phyloP scores from a whole-genome alignment of 805 yeast genomes.

The Kluyveromyces aestuarii region DNA sequence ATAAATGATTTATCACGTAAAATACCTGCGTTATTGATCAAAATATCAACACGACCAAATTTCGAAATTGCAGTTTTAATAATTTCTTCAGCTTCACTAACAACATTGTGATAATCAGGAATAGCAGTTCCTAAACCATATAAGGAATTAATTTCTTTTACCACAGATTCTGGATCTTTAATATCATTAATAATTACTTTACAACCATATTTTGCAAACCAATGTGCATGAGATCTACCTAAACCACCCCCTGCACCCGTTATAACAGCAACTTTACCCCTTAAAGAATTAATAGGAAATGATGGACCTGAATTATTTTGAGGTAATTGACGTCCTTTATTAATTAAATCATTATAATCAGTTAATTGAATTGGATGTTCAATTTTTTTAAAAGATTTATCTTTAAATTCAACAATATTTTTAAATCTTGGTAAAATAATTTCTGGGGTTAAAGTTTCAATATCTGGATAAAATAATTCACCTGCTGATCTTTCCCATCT shows the following conservation, averaged over 20 bases:
- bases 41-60: slow-evolving; percentile 77
- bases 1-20: slow-evolving; percentile 80
- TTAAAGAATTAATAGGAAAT: slow-evolving; percentile 45
- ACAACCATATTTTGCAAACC: slow-evolving; percentile 87
- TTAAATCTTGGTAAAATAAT: slow-evolving; percentile 62
- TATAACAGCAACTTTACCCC: slow-evolving; percentile 77
- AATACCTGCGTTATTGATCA: slow-evolving; percentile 92
- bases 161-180: slow-evolving; percentile 62
- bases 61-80: slow-evolving; percentile 65
- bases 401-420: slow-evolving; percentile 54
- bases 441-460: slow-evolving; percentile 67
- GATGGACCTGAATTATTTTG: slow-evolving; percentile 39
- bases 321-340: slow-evolving; percentile 42
- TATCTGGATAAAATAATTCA: slow-evolving; percentile 68
- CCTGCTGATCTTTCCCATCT: slow-evolving; percentile 95
- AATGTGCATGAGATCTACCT: slow-evolving; percentile 82
- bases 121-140: slow-evolving; percentile 73
- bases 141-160: slow-evolving; percentile 54
- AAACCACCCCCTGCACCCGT: slow-evolving; percentile 96
- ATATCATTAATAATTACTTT: slow-evolving; percentile 92
- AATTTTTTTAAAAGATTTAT: slow-evolving; percentile 42
- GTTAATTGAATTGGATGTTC: slow-evolving; percentile 66
- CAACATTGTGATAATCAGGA: slow-evolving; percentile 76
- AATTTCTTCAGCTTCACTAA: slow-evolving; percentile 61
- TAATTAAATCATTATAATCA: slow-evolving; percentile 57